Percentiles rank a stretch among this genome's conserved stretches.
phyloP scores from a whole-genome alignment of 2,329 filamentous ascomycete genomes.

The Sodiomyces alkalinus region DNA sequence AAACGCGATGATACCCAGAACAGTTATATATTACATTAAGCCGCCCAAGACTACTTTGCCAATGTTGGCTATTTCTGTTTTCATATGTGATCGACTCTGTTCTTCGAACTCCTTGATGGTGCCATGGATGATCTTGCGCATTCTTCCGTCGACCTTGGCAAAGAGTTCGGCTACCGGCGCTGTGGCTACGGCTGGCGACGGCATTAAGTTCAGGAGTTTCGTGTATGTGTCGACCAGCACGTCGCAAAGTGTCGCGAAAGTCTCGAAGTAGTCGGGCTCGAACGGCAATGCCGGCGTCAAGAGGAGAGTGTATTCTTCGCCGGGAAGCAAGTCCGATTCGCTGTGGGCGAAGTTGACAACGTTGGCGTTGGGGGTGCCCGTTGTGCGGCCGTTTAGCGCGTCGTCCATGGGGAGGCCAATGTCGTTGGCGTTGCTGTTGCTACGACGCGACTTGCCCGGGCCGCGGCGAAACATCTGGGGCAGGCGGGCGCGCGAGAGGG shows the following conservation, averaged over 20 bases:
- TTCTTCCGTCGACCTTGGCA: constrained; percentile 69
- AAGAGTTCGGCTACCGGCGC: constrained; percentile 69
- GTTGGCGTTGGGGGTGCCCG: constrained; percentile 19
- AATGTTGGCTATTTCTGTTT: constrained; percentile 69
- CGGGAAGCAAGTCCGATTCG: constrained; percentile 54
- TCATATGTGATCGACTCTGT: constrained; percentile 57
- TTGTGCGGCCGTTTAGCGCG: constrained; percentile 11
- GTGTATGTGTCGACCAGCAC: constrained; percentile 87
- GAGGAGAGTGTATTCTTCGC: constrained; percentile 78
- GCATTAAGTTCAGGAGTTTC: constrained; percentile 58
- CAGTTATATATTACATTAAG: constrained; percentile 41
- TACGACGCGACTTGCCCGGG: constrained; percentile 41
- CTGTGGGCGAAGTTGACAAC: constrained; percentile 43
- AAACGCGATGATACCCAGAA: background rate
- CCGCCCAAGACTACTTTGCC: constrained; percentile 83
- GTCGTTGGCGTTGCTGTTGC: constrained; percentile 30
- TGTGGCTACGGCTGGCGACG: constrained; percentile 58
- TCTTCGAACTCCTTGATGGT: constrained; percentile 92
- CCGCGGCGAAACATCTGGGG: constrained; percentile 70
- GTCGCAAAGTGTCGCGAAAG: constrained; percentile 89
- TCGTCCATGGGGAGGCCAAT: constrained; percentile 15
- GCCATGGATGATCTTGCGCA: constrained; percentile 76
- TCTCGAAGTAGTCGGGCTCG: constrained; percentile 93
- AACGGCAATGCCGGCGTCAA: constrained; percentile 89
- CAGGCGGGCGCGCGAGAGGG: constrained; percentile 62